Conservation (phyloP, 306 rosid species). For the Cajanus cajan region DNA sequence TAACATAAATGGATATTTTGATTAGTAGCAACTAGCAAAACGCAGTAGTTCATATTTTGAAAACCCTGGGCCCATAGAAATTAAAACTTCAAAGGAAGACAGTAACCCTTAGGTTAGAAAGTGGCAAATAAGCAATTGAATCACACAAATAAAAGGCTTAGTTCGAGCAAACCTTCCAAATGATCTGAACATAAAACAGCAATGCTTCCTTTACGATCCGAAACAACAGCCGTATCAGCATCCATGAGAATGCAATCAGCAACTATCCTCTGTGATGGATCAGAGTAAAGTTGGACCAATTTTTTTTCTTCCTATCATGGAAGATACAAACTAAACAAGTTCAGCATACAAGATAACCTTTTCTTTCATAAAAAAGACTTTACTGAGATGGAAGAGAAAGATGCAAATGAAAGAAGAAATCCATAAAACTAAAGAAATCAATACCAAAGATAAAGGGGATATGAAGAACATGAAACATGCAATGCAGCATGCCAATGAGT, state of each 20-base stretch:
- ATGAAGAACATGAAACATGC: not conserved
- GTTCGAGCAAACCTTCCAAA: slow-evolving; percentile 61
- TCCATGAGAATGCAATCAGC: slow-evolving; percentile 93
- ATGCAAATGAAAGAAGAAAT: not conserved
- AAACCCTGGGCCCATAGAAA: slow-evolving; percentile 5
- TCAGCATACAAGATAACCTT: slow-evolving; percentile 13
- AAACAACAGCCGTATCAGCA: slow-evolving; percentile 79
- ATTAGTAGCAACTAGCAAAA: not conserved
- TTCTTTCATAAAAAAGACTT: not conserved
- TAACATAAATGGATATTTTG: not conserved
- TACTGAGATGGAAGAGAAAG: not conserved
- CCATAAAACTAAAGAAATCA: not conserved
- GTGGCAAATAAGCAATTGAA: not conserved
- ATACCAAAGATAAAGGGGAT: not conserved
- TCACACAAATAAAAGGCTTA: slow-evolving; percentile 15
- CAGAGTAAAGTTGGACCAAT: slow-evolving; percentile 78
- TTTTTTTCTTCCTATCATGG: slow-evolving; percentile 65
- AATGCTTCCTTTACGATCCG: slow-evolving; percentile 93
- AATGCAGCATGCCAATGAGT: not conserved
- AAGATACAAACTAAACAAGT: slow-evolving; percentile 33
- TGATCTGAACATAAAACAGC: slow-evolving; percentile 74
- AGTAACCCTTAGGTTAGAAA: not conserved
- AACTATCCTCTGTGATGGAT: slow-evolving; percentile 82
- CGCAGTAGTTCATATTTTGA: not conserved
- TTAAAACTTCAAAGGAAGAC: slow-evolving; percentile 11